Evolutionary conservation across 2,329 filamentous ascomycete species (phyloP).

Genomic region (Botrytis fabae): DNA sequence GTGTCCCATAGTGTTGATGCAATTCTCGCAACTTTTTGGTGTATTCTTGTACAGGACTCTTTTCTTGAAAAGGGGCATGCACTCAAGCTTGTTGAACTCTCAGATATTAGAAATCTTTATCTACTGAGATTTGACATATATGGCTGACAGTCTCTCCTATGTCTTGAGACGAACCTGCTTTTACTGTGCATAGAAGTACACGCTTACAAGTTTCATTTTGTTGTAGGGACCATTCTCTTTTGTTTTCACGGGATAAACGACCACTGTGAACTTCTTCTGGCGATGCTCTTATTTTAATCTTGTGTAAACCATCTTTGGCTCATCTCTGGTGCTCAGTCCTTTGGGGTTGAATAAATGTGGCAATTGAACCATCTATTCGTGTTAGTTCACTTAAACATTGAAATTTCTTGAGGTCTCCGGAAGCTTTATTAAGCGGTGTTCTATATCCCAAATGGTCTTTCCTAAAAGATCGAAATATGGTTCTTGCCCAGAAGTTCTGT

Average conservation of each 20-base stretch:
- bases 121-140: background rate
- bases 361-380: background rate
- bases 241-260: background rate
- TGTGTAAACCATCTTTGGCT: background rate
- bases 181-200: background rate
- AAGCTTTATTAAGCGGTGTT: background rate
- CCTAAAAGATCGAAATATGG: background rate
- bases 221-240: background rate
- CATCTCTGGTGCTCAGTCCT: background rate
- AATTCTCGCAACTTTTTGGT: background rate
- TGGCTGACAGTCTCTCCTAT: background rate
- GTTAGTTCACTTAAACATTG: background rate
- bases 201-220: background rate
- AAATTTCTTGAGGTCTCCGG: background rate
- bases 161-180: background rate
- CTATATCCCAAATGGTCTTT: background rate
- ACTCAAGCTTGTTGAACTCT: background rate
- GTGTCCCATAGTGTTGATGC: background rate
- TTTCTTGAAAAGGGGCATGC: background rate
- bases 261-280: background rate
- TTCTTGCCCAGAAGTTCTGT: background rate
- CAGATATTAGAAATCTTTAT: background rate
- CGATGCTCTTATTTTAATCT: too few species aligned
- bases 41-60: background rate
- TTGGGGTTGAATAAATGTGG: background rate